Conservation (phyloP, 2,329 filamentous ascomycete genomes). For the Hymenoscyphus fructigenus region DNA sequence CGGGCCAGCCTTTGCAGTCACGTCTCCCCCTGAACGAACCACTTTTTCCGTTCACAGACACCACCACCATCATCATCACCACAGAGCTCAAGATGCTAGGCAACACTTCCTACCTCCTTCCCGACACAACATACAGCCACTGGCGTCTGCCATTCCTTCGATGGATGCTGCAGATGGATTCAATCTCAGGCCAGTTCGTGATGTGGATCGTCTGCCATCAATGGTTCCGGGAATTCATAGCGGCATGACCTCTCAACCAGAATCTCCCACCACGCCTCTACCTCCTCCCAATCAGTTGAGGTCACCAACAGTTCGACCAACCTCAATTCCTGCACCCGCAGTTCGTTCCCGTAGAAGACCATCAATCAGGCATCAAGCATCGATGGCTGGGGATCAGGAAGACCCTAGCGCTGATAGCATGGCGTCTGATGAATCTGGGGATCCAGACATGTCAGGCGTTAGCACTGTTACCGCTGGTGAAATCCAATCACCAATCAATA, state of each 20-base stretch:
- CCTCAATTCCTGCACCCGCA: constrained; percentile 52
- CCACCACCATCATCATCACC: constrained; percentile 52
- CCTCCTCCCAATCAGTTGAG: constrained; percentile 65
- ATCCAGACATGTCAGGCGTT: constrained; percentile 70
- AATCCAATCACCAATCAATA: constrained; percentile 78
- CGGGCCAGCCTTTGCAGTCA: constrained; percentile 60
- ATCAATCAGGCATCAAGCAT: constrained; percentile 86
- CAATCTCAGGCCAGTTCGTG: constrained; percentile 72
- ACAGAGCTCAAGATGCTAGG: constrained; percentile 52
- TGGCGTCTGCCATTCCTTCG: constrained; percentile 64
- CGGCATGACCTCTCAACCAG: constrained; percentile 80
- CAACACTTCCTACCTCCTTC: constrained; percentile 50
- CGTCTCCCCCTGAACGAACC: constrained; percentile 70
- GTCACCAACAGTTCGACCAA: constrained; percentile 55
- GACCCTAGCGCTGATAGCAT: constrained; percentile 83
- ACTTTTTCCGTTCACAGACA: constrained; percentile 57
- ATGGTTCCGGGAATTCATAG: constrained; percentile 71
- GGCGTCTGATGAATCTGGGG: constrained; percentile 73
- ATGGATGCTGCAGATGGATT: constrained; percentile 72
- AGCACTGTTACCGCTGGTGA: constrained; percentile 76
- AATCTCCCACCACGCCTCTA: constrained; percentile 83
- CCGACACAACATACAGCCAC: constrained; percentile 60
- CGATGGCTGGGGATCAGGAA: constrained; percentile 81
- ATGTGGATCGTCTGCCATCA: constrained; percentile 78
- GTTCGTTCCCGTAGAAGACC: constrained; percentile 67